These are phyloP conservation scores for Neurospora intermedia DNA, from an alignment of 495 filamentous ascomycete species.

Conservation along the genomic window DNA sequence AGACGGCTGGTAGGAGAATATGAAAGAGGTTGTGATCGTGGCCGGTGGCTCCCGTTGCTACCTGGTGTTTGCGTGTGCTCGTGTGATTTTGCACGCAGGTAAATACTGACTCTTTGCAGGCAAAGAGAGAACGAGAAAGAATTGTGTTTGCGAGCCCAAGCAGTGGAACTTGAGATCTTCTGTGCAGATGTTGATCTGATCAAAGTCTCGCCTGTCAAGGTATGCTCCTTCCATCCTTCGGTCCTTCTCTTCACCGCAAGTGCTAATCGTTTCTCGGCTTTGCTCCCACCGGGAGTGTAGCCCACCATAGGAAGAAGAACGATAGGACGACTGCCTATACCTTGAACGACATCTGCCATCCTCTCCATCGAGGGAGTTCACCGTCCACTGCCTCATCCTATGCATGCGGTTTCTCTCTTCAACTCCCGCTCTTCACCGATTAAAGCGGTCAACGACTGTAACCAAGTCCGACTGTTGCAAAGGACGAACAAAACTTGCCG, in stretches of 20 bases:
- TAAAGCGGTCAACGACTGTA: rapidly evolving
- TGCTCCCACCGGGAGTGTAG: neutral
- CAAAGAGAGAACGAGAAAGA: neutral
- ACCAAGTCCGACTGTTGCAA: too few relatives aligned
- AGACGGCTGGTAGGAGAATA: neutral
- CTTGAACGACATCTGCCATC: too few relatives aligned
- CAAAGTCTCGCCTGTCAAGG: neutral
- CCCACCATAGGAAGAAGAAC: neutral
- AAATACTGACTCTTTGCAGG: neutral
- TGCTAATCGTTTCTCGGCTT: neutral
- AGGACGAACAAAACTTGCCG: too few relatives aligned
- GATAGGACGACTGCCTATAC: neutral
- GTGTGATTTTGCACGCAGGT: neutral
- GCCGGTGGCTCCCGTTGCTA: neutral
- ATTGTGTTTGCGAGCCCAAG: neutral
- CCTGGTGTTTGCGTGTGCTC: neutral
- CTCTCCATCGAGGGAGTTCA: neutral
- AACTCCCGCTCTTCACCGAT: neutral
- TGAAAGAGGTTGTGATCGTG: neutral
- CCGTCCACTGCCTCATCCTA: neutral
- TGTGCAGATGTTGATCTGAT: too few relatives aligned
- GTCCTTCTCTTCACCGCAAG: neutral
- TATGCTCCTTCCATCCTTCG: too few relatives aligned
- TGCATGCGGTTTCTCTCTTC: neutral
- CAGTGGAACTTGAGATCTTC: neutral